A percentile compares a stretch with the other conserved stretches of the same genome.
phyloP scores from a whole-genome alignment of 2,329 filamentous ascomycete species.

The Niveomyces coronatus region DNA sequence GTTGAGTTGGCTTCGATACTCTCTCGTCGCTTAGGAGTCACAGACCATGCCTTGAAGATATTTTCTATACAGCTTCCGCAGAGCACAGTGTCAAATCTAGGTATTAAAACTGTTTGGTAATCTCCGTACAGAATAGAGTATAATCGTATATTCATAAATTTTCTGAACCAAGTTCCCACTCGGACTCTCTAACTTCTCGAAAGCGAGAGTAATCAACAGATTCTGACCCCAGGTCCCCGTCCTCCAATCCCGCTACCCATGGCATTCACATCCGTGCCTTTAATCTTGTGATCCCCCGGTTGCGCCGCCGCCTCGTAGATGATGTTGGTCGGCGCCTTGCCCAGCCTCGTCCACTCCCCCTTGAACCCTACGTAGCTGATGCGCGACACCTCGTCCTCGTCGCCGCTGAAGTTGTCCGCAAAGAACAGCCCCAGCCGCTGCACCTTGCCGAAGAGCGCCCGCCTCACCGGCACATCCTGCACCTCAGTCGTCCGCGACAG shows the following conservation, averaged over 20 bases:
- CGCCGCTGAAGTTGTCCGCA: conserved; percentile 77
- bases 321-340: conserved; percentile 61
- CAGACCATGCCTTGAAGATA: no score
- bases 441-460: conserved; percentile 83
- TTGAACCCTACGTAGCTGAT: conserved; percentile 84
- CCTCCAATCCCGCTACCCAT: conserved; percentile 46
- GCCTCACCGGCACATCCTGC: conserved; percentile 78
- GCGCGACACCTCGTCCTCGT: conserved; percentile 68
- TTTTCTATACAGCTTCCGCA: no score
- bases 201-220: no score
- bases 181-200: no score
- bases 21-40: no score
- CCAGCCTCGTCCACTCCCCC: conserved; percentile 85
- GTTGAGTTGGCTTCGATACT: no score
- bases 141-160: no score
- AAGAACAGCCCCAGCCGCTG: conserved; percentile 78
- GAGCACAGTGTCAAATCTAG: no score
- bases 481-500: conserved; percentile 70
- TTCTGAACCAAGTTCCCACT: no score
- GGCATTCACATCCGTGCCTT: conserved; percentile 43
- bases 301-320: conserved; percentile 92
- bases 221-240: conserved; percentile 20
- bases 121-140: no score
- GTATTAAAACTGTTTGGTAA: no score
- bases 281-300: conserved; percentile 70